A percentile compares a stretch with the other conserved stretches of the same genome.
phyloP scores from a whole-genome alignment of 495 filamentous ascomycete species.

The Hyaloscypha bicolor region DNA sequence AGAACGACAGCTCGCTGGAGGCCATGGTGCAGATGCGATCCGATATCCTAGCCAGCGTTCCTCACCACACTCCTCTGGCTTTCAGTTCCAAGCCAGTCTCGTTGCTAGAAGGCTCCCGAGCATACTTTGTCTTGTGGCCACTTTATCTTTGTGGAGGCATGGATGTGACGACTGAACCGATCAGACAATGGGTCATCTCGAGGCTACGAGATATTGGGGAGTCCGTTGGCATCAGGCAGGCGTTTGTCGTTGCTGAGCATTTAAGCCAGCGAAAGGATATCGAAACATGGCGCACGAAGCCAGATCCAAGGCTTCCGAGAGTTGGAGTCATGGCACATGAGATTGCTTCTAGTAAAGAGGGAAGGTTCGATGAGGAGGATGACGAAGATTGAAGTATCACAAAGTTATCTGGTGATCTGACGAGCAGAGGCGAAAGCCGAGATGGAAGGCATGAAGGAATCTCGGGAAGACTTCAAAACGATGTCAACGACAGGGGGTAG shows the following conservation, averaged over 20 bases:
- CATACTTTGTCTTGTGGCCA: constrained; percentile 52
- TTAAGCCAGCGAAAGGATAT: neutral
- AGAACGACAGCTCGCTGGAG: constrained; percentile 2
- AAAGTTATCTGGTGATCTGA: no score
- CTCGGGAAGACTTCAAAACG: no score
- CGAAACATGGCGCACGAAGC: constrained; percentile 13
- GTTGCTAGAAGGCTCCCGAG: constrained; percentile 31
- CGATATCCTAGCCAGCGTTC: constrained; percentile 50
- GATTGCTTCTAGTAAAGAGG: neutral
- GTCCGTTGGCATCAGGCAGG: constrained; percentile 49
- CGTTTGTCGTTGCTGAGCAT: constrained; percentile 41
- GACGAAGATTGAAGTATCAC: neutral
- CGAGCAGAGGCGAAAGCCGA: no score
- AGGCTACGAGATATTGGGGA: constrained; percentile 45
- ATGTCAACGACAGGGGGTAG: no score
- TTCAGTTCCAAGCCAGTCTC: neutral
- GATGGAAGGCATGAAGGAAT: no score
- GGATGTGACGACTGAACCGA: constrained; percentile 37
- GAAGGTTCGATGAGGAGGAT: neutral
- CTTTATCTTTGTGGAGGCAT: constrained; percentile 45
- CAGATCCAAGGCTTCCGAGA: neutral
- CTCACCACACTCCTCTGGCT: constrained; percentile 39
- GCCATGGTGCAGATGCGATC: constrained; percentile 38
- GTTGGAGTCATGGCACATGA: neutral
- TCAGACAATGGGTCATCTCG: constrained; percentile 47